Conservation (phyloP, 2,329 filamentous ascomycete species). For the Chrysoporthe puriensis region DNA sequence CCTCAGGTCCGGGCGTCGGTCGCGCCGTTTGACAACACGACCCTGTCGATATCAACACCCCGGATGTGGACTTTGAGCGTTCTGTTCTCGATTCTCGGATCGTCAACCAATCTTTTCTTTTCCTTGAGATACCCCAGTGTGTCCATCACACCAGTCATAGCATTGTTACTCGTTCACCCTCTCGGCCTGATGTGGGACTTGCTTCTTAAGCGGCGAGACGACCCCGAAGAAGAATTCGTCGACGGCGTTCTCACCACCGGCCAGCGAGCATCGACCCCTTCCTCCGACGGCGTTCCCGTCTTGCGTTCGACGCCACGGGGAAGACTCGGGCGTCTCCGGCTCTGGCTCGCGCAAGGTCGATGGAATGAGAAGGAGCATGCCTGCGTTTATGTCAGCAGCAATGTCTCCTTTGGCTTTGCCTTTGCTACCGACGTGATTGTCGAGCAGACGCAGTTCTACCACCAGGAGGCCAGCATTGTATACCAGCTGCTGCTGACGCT, state of each 20-base stretch:
- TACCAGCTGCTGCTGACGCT: constrained; percentile 85
- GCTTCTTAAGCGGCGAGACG: constrained; percentile 66
- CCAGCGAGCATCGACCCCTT: constrained; percentile 27
- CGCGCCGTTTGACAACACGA: constrained; percentile 72
- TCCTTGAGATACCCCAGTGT: constrained; percentile 89
- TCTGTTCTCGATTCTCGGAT: constrained; percentile 78
- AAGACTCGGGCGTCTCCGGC: constrained; percentile 53
- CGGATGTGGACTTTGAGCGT: constrained; percentile 86
- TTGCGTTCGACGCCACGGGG: constrained; percentile 19
- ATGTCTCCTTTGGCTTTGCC: constrained; percentile 86
- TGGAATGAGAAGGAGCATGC: constrained; percentile 92
- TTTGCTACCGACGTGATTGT: constrained; percentile 91
- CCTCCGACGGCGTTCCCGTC: constrained; percentile 21
- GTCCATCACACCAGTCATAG: constrained; percentile 87
- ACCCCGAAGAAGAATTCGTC: constrained; percentile 52
- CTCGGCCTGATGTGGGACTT: constrained; percentile 81
- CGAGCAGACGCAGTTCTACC: constrained; percentile 87
- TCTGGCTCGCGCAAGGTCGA: constrained; percentile 77
- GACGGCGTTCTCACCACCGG: constrained; percentile 42
- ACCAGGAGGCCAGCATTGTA: constrained; percentile 73
- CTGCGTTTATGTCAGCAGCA: constrained; percentile 87
- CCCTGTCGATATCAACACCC: constrained; percentile 82
- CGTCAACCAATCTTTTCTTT: constrained; percentile 86
- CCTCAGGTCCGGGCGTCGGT: constrained; percentile 81
- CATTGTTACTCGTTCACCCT: constrained; percentile 81